These are phyloP conservation scores for Fraxinus baroniana DNA, from an alignment of 305 asterid genomes.

Conservation along the genomic window DNA sequence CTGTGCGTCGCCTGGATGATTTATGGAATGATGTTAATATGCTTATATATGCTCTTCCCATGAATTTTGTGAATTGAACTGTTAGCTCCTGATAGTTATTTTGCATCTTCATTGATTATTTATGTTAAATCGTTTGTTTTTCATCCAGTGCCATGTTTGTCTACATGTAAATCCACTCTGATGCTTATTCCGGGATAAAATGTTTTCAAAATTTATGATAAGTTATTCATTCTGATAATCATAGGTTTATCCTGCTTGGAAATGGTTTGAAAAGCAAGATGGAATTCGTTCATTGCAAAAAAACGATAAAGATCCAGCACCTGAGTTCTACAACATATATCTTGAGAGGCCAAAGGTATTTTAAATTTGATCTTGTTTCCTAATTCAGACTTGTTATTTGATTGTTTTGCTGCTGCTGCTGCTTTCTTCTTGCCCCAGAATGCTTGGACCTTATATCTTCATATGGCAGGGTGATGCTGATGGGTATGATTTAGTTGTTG, in stretches of 20 bases:
- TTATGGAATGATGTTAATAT: background rate
- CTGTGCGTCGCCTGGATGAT: background rate
- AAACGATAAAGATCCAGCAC: constrained; percentile 89
- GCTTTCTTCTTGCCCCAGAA: background rate
- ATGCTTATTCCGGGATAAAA: background rate
- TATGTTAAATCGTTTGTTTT: background rate
- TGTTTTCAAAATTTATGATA: background rate
- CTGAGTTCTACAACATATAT: constrained; percentile 96
- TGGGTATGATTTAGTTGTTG: constrained; percentile 96
- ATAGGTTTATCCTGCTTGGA: constrained; percentile 99
- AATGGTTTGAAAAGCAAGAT: constrained; percentile 98
- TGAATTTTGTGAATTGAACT: background rate
- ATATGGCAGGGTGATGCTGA: constrained; percentile 94
- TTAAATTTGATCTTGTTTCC: constrained; percentile 11
- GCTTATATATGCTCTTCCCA: background rate
- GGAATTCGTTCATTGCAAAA: constrained; percentile 94
- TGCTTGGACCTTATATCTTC: constrained; percentile 19
- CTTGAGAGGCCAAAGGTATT: constrained; percentile 98
- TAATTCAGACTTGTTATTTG: constrained; percentile 5
- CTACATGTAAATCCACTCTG: background rate
- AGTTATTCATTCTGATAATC: constrained; percentile 1
- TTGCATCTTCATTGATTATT: background rate
- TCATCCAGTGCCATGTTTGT: background rate
- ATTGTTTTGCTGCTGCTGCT: constrained; percentile 9
- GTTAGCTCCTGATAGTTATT: constrained; percentile 7